Evolutionary conservation across 805 yeast genomes (phyloP), one percentile per base, ranked within the genome.

Genomic region (Hagleromyces aurorensis): DNA sequence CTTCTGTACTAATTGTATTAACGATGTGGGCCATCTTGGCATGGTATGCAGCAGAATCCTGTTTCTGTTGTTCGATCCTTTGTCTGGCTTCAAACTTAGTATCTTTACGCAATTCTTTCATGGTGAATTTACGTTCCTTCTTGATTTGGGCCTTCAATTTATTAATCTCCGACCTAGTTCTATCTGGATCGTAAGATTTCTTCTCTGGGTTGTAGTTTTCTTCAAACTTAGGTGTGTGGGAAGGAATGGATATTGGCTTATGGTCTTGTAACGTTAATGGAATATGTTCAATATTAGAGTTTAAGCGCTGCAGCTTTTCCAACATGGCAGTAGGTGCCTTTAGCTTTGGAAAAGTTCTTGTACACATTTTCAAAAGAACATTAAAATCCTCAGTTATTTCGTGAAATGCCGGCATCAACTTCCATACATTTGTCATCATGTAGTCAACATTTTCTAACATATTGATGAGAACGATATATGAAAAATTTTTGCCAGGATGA

Each of bases 141-240:
- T 91, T 91, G 59, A 86, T 62, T 61, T 82, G 84, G 13, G 80
- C 76, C 59, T 72, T 74, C 65, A 89, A 71, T 67, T 91, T 91
- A 54, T 69, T 70, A 44, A 83, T 61, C 57, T 91, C 97, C 43
- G 77, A 83, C 58, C 91, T 70, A 37, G 79, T 76, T 44, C 76
- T 69, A 54, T 87, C 81, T 30, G 80, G 71, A 55, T 89, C 96
- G 56, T 85, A 81, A 6, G 93, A 82, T 62, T 83, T 87, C 72
- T 77, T 83, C 52, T 85, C 96, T 33, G 96, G 95, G 62, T 87
- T 89, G 72, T 78, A 91, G 65, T 86, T 85, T 50, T 85, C 97
- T 61, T 89, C 96, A 55, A 80, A 91, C 59, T 82, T 78, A 41
- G 99, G 99, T 20, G 86, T 80, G 48, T 70, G 71, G 2, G 94